Percentiles rank a stretch among this genome's conserved stretches.
Conservation (phyloP, 805 yeast genomes). For the Metschnikowia vanudenii region DNA sequence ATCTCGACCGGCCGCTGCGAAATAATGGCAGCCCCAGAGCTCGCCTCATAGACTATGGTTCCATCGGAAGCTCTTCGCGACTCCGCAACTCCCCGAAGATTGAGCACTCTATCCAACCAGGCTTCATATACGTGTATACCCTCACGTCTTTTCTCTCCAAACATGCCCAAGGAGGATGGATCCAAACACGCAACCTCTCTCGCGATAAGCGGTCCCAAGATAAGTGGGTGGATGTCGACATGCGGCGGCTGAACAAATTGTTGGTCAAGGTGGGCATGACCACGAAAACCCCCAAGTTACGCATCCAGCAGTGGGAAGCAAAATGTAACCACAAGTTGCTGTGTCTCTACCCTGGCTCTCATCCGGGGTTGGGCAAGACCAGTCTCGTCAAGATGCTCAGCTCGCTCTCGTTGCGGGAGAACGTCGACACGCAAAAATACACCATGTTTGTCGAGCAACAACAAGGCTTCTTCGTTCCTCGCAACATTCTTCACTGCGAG, state of each 20-base stretch:
- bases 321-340: slow-evolving; percentile 49
- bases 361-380: slow-evolving; percentile 10
- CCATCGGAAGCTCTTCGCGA: slow-evolving; percentile 10
- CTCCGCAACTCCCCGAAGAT: slow-evolving; percentile 7
- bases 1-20: slow-evolving; percentile 6
- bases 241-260: slow-evolving; percentile 36
- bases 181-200: slow-evolving; percentile 35
- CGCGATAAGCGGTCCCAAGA: slow-evolving; percentile 17
- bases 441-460: slow-evolving; percentile 22
- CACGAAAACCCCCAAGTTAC: slow-evolving; percentile 38
- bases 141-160: slow-evolving; percentile 37
- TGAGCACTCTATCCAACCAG: slow-evolving; percentile 23
- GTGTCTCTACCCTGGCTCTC: slow-evolving; percentile 34
- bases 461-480: slow-evolving; percentile 36
- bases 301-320: slow-evolving; percentile 52
- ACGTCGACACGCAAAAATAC: neutral
- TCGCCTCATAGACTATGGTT: slow-evolving; percentile 4
- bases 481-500: slow-evolving; percentile 39
- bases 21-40: neutral
- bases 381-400: slow-evolving; percentile 8
- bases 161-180: slow-evolving; percentile 30
- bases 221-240: slow-evolving; percentile 34
- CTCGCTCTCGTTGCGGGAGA: slow-evolving; percentile 7
- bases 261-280: slow-evolving; percentile 57
- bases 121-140: slow-evolving; percentile 53